Evolutionary conservation across 768 basidiomycete genomes (phyloP).

Genomic region (Serpula lacrymans): DNA sequence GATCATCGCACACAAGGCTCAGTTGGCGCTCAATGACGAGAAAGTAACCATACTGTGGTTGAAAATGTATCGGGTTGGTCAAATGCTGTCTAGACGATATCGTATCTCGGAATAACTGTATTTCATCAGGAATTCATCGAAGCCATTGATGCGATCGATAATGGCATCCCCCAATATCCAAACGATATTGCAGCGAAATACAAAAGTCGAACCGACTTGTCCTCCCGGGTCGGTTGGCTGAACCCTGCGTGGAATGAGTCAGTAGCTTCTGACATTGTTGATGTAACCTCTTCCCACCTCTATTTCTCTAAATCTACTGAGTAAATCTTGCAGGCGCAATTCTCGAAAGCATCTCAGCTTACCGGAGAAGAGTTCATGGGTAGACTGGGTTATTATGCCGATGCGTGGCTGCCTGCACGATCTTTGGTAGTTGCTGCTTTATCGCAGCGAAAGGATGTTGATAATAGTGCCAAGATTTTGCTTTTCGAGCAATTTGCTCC

Average conservation of each 20-base stretch:
- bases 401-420: slow-evolving; percentile 91
- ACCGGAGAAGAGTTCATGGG: slow-evolving; percentile 84
- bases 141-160: slow-evolving; percentile 92
- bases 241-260: slow-evolving; percentile 94
- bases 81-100: slow-evolving; percentile 5
- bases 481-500: slow-evolving; percentile 78
- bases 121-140: slow-evolving; percentile 80
- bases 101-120: slow-evolving; percentile 6
- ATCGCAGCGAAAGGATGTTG: slow-evolving; percentile 51
- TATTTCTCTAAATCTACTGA: slow-evolving; percentile 8
- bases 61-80: slow-evolving; percentile 89
- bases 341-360: slow-evolving; percentile 74
- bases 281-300: slow-evolving; percentile 49
- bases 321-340: slow-evolving; percentile 50
- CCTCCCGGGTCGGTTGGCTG: slow-evolving; percentile 74
- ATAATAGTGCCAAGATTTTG: slow-evolving; percentile 74
- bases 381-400: slow-evolving; percentile 76
- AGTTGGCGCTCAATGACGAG: slow-evolving; percentile 49
- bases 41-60: slow-evolving; percentile 78
- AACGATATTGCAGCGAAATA: slow-evolving; percentile 66
- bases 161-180: slow-evolving; percentile 84
- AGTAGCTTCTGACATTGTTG: slow-evolving; percentile 57
- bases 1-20: slow-evolving; percentile 64
- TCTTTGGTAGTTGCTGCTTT: slow-evolving; percentile 68
- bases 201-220: slow-evolving; percentile 76